These are phyloP conservation scores for Withania somnifera DNA, from an alignment of 305 asterid genomes.

Conservation along the genomic window DNA sequence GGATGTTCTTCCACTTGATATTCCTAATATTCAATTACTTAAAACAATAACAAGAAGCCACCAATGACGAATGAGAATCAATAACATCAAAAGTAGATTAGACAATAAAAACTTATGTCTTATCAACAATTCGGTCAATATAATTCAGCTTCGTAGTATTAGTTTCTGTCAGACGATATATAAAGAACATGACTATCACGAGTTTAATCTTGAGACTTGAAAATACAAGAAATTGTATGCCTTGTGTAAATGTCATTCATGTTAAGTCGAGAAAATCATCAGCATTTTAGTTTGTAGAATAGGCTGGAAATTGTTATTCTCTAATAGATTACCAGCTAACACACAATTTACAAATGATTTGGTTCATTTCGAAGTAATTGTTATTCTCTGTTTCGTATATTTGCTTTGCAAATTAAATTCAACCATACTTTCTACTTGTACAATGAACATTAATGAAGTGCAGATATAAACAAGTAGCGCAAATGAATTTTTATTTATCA, in stretches of 20 bases:
- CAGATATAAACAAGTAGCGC: background rate
- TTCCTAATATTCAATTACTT: background rate
- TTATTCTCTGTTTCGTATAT: background rate
- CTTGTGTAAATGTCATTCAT: background rate
- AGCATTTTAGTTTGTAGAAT: background rate
- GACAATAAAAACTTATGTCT: no score
- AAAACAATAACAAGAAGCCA: background rate
- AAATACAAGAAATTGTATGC: background rate
- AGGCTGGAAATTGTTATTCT: background rate
- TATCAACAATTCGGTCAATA: no score
- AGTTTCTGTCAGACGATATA: background rate
- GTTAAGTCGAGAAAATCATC: background rate
- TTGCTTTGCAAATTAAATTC: background rate
- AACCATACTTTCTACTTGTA: background rate
- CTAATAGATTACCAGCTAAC: background rate
- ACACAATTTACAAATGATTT: background rate
- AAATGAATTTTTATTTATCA: background rate
- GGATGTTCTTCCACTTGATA: background rate
- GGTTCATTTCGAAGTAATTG: background rate
- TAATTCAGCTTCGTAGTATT: no score
- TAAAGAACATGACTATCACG: background rate
- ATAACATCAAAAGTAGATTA: background rate
- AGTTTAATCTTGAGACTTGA: background rate
- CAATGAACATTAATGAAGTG: background rate
- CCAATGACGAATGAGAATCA: no score